Evolutionary conservation across 83 land plant species (phyloP).

Genomic region (Isoetes engelmannii): DNA sequence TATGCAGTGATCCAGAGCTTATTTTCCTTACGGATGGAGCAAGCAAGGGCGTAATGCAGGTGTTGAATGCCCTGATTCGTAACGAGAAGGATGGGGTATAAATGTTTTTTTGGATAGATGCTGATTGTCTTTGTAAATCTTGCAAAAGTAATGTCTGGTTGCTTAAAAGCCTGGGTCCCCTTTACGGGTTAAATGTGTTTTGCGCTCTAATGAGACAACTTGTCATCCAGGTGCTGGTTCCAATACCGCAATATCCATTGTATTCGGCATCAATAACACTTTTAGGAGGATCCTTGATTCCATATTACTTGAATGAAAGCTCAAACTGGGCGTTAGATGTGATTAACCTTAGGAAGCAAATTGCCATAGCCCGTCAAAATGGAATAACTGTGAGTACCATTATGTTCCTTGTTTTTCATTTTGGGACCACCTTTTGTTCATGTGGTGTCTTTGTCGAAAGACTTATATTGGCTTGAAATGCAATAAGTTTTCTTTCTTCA

Average conservation of each 20-base stretch:
- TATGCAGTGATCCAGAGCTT: conserved; percentile 81
- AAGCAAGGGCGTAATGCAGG: conserved; percentile 95
- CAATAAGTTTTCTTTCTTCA: too few relatives aligned
- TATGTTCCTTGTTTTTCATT: not conserved
- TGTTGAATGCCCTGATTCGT: conserved; percentile 69
- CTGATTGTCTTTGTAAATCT: too few relatives aligned
- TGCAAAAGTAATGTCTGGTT: too few relatives aligned
- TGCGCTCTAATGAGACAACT: too few relatives aligned
- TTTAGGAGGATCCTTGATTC: conserved; percentile 85
- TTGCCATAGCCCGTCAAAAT: conserved; percentile 52
- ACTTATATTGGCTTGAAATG: too few relatives aligned
- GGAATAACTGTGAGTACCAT: conserved; percentile 69
- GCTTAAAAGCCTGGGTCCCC: too few relatives aligned
- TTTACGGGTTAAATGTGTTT: too few relatives aligned
- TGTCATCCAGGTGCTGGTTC: conserved; percentile 63
- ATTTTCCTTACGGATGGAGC: conserved; percentile 98
- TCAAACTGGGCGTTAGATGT: conserved; percentile 87
- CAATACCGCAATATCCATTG: conserved; percentile 97
- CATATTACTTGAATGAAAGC: conserved; percentile 83
- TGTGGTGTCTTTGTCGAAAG: not conserved
- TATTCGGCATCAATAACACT: conserved; percentile 86
- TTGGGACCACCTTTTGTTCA: not conserved
- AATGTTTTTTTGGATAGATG: not conserved
- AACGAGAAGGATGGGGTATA: conserved; percentile 74
- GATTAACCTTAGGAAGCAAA: conserved; percentile 46